Evolutionary conservation across 805 yeast genomes (phyloP).

Genomic region (Vanderwaltozyma tropicalis): DNA sequence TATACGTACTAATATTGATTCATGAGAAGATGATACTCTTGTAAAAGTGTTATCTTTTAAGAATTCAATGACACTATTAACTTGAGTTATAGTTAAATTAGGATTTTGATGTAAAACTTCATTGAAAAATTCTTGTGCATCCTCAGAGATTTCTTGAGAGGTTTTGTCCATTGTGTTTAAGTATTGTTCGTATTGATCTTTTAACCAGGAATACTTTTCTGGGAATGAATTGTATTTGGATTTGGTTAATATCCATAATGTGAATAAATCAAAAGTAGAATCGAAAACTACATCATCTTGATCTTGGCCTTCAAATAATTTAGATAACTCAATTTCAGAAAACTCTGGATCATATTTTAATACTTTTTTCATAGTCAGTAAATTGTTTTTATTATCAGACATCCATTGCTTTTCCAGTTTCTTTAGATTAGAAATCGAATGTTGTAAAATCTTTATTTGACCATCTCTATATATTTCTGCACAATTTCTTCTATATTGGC

Average conservation of each 20-base stretch:
- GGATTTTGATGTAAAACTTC: slow-evolving; percentile 4
- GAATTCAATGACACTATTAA: slow-evolving; percentile 10
- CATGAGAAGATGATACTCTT: slow-evolving; percentile 16
- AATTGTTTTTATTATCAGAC: slow-evolving; percentile 30
- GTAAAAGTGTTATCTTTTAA: slow-evolving; percentile 13
- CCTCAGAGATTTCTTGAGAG: not conserved
- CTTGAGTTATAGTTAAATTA: slow-evolving; percentile 6
- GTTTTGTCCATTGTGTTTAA: not conserved
- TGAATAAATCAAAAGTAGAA: slow-evolving; percentile 39
- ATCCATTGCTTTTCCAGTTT: slow-evolving; percentile 41
- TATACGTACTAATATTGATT: slow-evolving; percentile 15
- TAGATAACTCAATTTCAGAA: slow-evolving; percentile 35
- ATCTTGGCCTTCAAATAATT: slow-evolving; percentile 33
- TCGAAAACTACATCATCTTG: slow-evolving; percentile 35
- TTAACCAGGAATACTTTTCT: slow-evolving; percentile 13
- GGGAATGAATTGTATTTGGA: slow-evolving; percentile 6
- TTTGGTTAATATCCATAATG: slow-evolving; percentile 23
- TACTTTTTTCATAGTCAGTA: slow-evolving; percentile 43
- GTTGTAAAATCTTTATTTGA: slow-evolving; percentile 39
- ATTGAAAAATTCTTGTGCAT: slow-evolving; percentile 6
- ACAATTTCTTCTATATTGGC: slow-evolving; percentile 12
- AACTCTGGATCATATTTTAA: slow-evolving; percentile 42
- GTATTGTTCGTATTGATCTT: not conserved
- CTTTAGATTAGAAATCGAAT: slow-evolving; percentile 36
- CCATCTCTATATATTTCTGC: slow-evolving; percentile 39